A percentile compares a stretch with the other conserved stretches of the same genome.
Conservation (phyloP, 2,329 filamentous ascomycete species). For the Remersonia thermophila region DNA sequence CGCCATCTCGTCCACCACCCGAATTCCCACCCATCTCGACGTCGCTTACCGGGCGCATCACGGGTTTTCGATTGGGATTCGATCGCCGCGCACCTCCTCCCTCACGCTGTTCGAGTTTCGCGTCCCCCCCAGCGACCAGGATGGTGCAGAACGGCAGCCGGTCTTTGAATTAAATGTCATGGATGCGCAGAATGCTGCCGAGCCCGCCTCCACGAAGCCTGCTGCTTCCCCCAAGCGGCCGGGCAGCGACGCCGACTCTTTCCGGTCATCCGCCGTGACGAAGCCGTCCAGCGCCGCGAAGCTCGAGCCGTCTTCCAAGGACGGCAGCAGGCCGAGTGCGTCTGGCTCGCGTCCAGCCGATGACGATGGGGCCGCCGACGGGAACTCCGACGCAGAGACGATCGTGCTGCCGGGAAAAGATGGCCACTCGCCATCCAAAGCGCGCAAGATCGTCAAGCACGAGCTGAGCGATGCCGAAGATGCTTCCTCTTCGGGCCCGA, state of each 20-base stretch:
- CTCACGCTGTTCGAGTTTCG: constrained; percentile 13
- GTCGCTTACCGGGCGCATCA: neutral
- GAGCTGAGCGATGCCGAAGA: constrained; percentile 48
- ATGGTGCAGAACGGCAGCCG: constrained; percentile 44
- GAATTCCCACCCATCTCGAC: too few relatives aligned
- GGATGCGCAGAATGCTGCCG: constrained; percentile 57
- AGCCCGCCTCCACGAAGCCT: constrained; percentile 49
- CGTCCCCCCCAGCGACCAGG: constrained; percentile 35
- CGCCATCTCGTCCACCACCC: constrained; percentile 3
- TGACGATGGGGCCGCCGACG: constrained; percentile 36
- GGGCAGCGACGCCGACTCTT: constrained; percentile 25
- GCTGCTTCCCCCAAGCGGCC: constrained; percentile 39
- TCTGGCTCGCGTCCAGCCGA: constrained; percentile 26
- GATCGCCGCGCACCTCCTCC: constrained; percentile 13
- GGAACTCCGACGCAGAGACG: constrained; percentile 60
- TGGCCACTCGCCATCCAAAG: constrained; percentile 50
- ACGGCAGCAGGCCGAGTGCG: constrained; percentile 19
- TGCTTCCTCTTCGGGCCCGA: constrained; percentile 24
- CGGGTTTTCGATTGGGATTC: constrained; percentile 6
- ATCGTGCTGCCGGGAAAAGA: constrained; percentile 56
- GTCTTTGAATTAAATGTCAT: constrained; percentile 49
- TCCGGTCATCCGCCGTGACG: constrained; percentile 21
- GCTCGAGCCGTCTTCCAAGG: constrained; percentile 20
- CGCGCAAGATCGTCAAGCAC: constrained; percentile 50
- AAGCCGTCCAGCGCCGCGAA: constrained; percentile 19